Evolutionary conservation across 2,329 filamentous ascomycete genomes (phyloP).

Genomic region (Talaromyces sp.): DNA sequence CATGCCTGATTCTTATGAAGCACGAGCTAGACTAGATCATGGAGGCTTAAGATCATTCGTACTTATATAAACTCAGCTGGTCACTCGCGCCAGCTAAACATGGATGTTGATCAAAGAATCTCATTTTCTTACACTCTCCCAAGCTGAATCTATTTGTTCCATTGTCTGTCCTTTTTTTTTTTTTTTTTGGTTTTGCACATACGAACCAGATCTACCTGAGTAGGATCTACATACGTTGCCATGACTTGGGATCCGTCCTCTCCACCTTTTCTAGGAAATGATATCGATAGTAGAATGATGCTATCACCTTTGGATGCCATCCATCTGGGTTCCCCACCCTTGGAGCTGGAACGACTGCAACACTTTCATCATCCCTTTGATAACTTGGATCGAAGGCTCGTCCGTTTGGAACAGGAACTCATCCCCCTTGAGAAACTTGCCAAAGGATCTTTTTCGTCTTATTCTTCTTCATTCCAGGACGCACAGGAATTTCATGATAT

Average conservation of each 20-base stretch:
- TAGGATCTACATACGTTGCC: not conserved
- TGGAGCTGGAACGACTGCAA: not conserved
- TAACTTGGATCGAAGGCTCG: conserved; percentile 1
- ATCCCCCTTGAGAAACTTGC: not conserved
- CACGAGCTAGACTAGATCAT: not conserved
- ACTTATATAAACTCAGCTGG: not conserved
- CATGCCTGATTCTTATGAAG: conserved; percentile 2
- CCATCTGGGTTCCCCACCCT: not conserved
- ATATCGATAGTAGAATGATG: not conserved
- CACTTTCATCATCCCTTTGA: not conserved
- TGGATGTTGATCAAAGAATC: not conserved
- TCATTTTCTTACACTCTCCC: not conserved
- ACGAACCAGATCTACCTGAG: not conserved
- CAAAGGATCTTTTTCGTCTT: not conserved
- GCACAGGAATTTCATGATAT: not conserved
- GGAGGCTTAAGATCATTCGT: not conserved
- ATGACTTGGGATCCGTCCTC: conserved; percentile 7
- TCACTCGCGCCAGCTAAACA: not conserved
- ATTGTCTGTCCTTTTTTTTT: not conserved
- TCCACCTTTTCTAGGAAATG: not conserved
- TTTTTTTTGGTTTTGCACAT: not conserved
- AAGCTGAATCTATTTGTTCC: not conserved
- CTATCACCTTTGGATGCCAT: not conserved
- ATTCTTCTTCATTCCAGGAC: not conserved
- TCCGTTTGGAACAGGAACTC: not conserved